These are phyloP conservation scores for Trypanosoma cruzi DNA, from an alignment of 208 protist genomes.

Conservation along the genomic window DNA sequence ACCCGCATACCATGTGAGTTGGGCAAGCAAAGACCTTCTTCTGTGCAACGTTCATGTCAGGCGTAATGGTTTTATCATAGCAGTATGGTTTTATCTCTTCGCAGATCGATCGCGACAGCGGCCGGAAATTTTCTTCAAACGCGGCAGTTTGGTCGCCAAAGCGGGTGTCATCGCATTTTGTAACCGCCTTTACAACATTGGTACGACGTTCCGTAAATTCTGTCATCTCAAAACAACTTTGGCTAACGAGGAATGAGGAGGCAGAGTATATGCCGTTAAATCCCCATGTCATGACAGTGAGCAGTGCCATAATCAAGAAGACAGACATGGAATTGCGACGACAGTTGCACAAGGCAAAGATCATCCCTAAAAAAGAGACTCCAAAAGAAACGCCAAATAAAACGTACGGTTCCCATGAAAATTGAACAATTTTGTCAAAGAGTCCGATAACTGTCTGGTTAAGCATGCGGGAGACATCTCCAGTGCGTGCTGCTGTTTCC, in stretches of 20 bases:
- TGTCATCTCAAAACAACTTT: conserved; percentile 44
- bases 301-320: conserved; percentile 32
- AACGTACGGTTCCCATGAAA: conserved; percentile 34
- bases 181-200: conserved; percentile 28
- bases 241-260: conserved; percentile 20
- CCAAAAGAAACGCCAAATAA: conserved; percentile 28
- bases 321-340: conserved; percentile 35
- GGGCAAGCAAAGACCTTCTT: conserved; percentile 26
- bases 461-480: conserved; percentile 21
- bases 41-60: conserved; percentile 5
- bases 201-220: conserved; percentile 25
- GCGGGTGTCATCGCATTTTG: conserved; percentile 32
- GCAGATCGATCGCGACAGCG: conserved; percentile 5
- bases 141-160: not conserved
- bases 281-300: conserved; percentile 35
- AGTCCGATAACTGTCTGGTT: conserved; percentile 14
- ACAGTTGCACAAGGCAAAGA: conserved; percentile 33
- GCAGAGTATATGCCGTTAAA: conserved; percentile 24
- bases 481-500: not conserved
- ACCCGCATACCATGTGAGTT: conserved; percentile 3
- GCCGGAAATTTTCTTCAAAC: conserved; percentile 9
- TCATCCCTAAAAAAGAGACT: conserved; percentile 17
- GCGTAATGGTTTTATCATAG: conserved; percentile 3
- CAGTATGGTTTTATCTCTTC: conserved; percentile 8
- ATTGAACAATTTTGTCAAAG: conserved; percentile 1